A percentile compares a stretch with the other conserved stretches of the same genome.
Evolutionary conservation across 2,329 filamentous ascomycete genomes (phyloP).

Genomic region (Fusarium xylarioides): DNA sequence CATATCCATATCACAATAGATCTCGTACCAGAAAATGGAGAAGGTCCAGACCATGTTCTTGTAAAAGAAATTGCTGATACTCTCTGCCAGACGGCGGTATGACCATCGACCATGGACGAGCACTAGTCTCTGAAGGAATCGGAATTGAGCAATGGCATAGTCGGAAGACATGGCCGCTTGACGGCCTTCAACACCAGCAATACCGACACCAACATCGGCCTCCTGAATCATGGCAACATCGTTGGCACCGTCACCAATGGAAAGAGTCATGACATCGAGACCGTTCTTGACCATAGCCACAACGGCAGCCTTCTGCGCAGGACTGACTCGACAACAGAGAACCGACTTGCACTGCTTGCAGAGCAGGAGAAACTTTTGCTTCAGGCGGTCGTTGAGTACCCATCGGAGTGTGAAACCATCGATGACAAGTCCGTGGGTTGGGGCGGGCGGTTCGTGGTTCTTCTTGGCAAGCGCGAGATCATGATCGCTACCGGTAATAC

Average conservation of each 20-base stretch:
- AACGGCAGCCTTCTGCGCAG: constrained; percentile 96
- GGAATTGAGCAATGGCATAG: constrained; percentile 94
- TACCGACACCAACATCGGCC: constrained; percentile 95
- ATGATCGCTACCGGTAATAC: constrained; percentile 83
- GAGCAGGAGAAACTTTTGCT: constrained; percentile 91
- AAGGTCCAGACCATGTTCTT: constrained; percentile 99
- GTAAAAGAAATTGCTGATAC: constrained; percentile 99
- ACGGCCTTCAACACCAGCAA: constrained; percentile 90
- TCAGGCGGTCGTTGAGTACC: constrained; percentile 81
- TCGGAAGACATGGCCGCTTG: constrained; percentile 97
- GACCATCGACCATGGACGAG: constrained; percentile 95
- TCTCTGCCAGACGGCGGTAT: constrained; percentile 92
- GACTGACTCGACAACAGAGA: constrained; percentile 95
- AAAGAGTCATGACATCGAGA: constrained; percentile 94
- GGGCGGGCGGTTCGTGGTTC: constrained; percentile 84
- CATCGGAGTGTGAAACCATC: constrained; percentile 93
- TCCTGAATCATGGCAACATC: constrained; percentile 99
- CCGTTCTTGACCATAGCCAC: constrained; percentile 95
- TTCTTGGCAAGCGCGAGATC: constrained; percentile 82
- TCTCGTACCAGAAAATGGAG: constrained; percentile 95
- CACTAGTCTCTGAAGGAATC: constrained; percentile 84
- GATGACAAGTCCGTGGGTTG: constrained; percentile 92
- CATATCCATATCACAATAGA: constrained; percentile 95
- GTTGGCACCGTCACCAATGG: constrained; percentile 92
- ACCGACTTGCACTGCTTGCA: constrained; percentile 98